Percentiles rank a stretch among this genome's conserved stretches.
Evolutionary conservation across 177 flowering plant genomes (phyloP).

Genomic region (Vitis hybrid): DNA sequence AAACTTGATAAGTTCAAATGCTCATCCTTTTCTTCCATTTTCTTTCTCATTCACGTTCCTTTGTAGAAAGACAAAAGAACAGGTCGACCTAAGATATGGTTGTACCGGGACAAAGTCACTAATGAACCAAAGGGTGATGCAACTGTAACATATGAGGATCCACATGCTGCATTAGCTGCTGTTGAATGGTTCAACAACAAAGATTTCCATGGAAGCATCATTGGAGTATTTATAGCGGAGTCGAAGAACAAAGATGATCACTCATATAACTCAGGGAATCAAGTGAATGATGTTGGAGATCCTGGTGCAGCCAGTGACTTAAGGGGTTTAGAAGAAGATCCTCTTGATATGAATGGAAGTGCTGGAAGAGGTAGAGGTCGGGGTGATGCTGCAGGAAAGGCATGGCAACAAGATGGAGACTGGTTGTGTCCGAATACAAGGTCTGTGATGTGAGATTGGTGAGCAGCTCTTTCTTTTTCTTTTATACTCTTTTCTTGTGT

Average conservation of each 20-base stretch:
- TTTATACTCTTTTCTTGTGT: conserved; percentile 9
- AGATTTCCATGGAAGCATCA: conserved; percentile 86
- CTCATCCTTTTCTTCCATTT: not conserved
- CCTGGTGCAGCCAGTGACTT: conserved; percentile 33
- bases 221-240: conserved; percentile 88
- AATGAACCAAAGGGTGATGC: conserved; percentile 99
- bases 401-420: conserved; percentile 99
- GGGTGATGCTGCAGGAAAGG: conserved; percentile 70
- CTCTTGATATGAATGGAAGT: conserved; percentile 47
- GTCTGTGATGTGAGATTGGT: conserved; percentile 99
- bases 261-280: conserved; percentile 30
- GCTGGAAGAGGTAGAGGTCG: conserved; percentile 74
- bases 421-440: conserved; percentile 99
- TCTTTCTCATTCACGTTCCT: conserved; percentile 6
- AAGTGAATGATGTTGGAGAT: conserved; percentile 33
- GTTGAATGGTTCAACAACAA: conserved; percentile 98
- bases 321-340: conserved; percentile 46
- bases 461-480: conserved; percentile 91
- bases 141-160: conserved; percentile 95
- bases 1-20: not conserved
- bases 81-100: conserved; percentile 91
- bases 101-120: conserved; percentile 79
- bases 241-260: conserved; percentile 71
- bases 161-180: conserved; percentile 97
- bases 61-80: conserved; percentile 89